Conservation (phyloP, 768 basidiomycete species). For the Exsudoporus frostii region DNA sequence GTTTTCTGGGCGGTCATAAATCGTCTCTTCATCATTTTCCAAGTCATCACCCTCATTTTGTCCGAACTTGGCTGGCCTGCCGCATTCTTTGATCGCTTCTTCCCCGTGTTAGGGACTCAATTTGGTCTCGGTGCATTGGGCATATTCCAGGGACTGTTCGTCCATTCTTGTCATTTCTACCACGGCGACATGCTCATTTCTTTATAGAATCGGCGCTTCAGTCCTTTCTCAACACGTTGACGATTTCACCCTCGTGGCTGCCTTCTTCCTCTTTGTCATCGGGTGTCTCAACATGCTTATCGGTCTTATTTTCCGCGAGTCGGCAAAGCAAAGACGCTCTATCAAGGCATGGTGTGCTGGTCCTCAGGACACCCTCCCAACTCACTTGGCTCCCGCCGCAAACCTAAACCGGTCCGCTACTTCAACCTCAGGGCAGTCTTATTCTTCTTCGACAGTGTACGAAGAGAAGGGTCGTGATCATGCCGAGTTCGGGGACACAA, state of each 20-base stretch:
- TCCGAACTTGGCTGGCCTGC: constrained; percentile 83
- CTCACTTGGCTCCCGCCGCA: constrained; percentile 31
- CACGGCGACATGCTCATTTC: constrained; percentile 7
- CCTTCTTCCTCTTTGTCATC: constrained; percentile 87
- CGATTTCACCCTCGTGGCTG: constrained; percentile 84
- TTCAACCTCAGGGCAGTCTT: constrained; percentile 22
- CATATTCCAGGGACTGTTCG: constrained; percentile 81
- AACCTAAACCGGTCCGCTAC: constrained; percentile 25
- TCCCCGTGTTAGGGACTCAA: constrained; percentile 79
- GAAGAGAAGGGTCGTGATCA: constrained; percentile 27
- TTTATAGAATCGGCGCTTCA: constrained; percentile 58
- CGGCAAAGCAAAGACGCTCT: constrained; percentile 58
- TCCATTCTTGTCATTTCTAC: constrained; percentile 13
- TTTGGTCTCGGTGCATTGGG: constrained; percentile 89
- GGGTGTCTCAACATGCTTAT: constrained; percentile 86
- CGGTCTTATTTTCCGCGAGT: constrained; percentile 68
- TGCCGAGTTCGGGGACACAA: constrained; percentile 20
- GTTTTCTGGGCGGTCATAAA: constrained; percentile 91
- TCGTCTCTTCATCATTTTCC: constrained; percentile 82
- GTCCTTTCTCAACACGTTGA: constrained; percentile 79
- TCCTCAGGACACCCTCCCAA: constrained; percentile 48
- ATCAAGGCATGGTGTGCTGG: constrained; percentile 62
- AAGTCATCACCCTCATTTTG: constrained; percentile 73
- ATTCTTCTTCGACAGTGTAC: constrained; percentile 27
- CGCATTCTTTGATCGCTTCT: constrained; percentile 75